A percentile compares a stretch with the other conserved stretches of the same genome.
phyloP scores from a whole-genome alignment of 2,329 filamentous ascomycete species.

The Alternaria brassicae region DNA sequence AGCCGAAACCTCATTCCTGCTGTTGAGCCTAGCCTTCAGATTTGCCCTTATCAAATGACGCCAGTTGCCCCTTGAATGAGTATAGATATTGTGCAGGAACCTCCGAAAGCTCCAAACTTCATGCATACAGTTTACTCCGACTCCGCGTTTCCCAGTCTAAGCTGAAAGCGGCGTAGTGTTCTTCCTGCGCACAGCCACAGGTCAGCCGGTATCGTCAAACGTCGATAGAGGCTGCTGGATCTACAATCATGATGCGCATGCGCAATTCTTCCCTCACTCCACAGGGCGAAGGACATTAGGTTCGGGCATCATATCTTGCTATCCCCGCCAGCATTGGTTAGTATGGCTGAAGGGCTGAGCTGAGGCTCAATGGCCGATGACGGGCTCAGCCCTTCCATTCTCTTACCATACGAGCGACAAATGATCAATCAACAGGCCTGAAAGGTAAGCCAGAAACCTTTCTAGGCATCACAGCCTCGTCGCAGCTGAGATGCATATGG shows the following conservation, averaged over 20 bases:
- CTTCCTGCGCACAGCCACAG: not conserved
- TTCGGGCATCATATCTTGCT: not conserved
- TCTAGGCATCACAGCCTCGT: not conserved
- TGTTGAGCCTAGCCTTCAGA: not conserved
- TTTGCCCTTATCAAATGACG: not conserved
- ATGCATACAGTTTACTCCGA: not conserved
- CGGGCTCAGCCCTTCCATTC: conserved; percentile 1
- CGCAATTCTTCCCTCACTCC: not conserved
- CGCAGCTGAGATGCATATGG: not conserved
- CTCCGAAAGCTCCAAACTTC: not conserved
- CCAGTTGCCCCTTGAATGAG: not conserved
- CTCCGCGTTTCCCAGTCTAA: not conserved
- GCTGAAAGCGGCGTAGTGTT: not conserved
- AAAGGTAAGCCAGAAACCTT: not conserved
- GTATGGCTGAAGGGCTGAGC: conserved; percentile 7
- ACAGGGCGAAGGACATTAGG: not conserved
- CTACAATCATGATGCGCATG: not conserved
- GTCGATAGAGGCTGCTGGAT: not conserved
- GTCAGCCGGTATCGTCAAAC: not conserved
- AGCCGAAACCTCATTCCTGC: not conserved
- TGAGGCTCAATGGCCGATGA: not conserved
- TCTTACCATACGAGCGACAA: not conserved
- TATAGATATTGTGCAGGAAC: not conserved
- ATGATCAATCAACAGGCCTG: not conserved
- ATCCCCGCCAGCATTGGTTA: not conserved